These are phyloP conservation scores for Rhodomyrtus psidioides DNA, from an alignment of 441 rosid species.

Conservation along the genomic window DNA sequence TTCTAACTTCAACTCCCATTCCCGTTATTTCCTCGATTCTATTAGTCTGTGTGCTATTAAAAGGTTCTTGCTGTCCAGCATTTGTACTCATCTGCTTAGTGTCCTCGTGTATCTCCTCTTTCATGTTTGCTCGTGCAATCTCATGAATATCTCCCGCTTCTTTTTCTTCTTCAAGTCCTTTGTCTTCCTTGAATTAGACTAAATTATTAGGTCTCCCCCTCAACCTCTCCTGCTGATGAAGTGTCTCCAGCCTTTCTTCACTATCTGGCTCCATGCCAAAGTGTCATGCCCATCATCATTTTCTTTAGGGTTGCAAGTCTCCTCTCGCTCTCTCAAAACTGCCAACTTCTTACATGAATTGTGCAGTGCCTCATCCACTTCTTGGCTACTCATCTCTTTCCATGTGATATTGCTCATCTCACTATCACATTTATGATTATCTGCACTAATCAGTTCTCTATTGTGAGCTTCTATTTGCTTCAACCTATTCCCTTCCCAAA, in stretches of 20 bases:
- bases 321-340: slow-evolving; percentile 19
- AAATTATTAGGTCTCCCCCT: slow-evolving; percentile 14
- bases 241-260: slow-evolving; percentile 11
- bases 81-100: not conserved
- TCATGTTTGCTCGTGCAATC: slow-evolving; percentile 22
- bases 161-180: slow-evolving; percentile 24
- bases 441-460: slow-evolving; percentile 18
- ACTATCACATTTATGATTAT: slow-evolving; percentile 5
- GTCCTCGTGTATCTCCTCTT: slow-evolving; percentile 11
- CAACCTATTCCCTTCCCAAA: not conserved
- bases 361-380: slow-evolving; percentile 27
- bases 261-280: slow-evolving; percentile 15
- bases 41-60: not conserved
- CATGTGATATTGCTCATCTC: slow-evolving; percentile 5
- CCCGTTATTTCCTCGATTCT: not conserved
- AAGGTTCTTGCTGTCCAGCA: not conserved
- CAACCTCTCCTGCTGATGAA: slow-evolving; percentile 17
- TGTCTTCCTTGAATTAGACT: slow-evolving; percentile 24
- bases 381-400: slow-evolving; percentile 5
- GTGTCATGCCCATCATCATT: slow-evolving; percentile 18
- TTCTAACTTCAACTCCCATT: not conserved
- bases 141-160: slow-evolving; percentile 27
- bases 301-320: slow-evolving; percentile 21
- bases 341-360: slow-evolving; percentile 29
- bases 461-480: not conserved